Evolutionary conservation across 1,284 basidiomycete species (phyloP).

Genomic region (Sanguinoderma infundibulare): DNA sequence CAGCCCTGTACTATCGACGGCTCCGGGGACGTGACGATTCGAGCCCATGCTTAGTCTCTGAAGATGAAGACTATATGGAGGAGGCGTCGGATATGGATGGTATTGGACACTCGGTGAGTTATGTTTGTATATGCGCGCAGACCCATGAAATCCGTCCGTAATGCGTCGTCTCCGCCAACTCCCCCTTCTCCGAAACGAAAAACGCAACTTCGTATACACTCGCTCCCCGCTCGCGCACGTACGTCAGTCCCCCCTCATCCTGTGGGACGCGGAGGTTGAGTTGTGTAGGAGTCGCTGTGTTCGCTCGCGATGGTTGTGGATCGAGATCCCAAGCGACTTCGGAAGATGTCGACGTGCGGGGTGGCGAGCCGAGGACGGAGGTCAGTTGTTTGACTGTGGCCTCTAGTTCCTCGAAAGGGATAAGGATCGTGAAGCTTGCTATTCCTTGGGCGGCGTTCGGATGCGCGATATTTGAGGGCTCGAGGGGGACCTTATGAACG

Average conservation of each 20-base stretch:
- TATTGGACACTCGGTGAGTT: too few relatives aligned
- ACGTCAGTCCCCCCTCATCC: conserved; percentile 40
- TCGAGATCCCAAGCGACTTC: conserved; percentile 36
- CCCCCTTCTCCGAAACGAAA: conserved; percentile 35
- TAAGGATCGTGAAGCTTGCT: conserved; percentile 50
- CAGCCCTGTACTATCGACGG: not conserved
- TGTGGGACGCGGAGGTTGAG: conserved; percentile 44
- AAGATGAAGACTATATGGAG: too few relatives aligned
- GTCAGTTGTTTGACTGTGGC: conserved; percentile 43
- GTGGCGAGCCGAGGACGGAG: conserved; percentile 48
- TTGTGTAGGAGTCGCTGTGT: conserved; percentile 14
- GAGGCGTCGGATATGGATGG: too few relatives aligned
- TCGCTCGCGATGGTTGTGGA: conserved; percentile 4
- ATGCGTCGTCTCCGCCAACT: conserved; percentile 41
- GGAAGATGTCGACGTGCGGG: conserved; percentile 27
- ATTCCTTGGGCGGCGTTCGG: conserved; percentile 51
- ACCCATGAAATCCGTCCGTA: conserved; percentile 52
- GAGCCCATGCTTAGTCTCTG: not conserved
- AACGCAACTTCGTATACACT: conserved; percentile 58
- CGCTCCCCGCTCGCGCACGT: conserved; percentile 39
- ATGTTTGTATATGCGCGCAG: too few relatives aligned
- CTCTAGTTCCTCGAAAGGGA: conserved; percentile 31
- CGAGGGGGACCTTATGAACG: conserved; percentile 52
- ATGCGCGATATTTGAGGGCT: conserved; percentile 51
- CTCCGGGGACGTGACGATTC: not conserved